Evolutionary conservation across 805 yeast species (phyloP).

Genomic region (Ogataea thermomethanolica): DNA sequence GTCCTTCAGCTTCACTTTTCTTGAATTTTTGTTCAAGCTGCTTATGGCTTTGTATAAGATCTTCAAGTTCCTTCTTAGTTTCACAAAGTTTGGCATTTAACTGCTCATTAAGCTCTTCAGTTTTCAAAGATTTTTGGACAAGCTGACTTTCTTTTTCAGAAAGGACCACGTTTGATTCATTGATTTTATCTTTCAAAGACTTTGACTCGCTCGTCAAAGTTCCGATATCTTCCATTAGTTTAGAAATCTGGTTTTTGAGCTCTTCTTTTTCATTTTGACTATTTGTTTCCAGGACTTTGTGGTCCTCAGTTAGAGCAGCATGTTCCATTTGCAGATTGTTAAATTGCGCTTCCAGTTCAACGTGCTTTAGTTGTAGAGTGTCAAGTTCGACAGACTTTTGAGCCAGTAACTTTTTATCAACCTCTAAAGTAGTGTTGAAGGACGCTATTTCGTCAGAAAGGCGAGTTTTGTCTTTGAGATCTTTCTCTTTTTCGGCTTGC

Average conservation of each 20-base stretch:
- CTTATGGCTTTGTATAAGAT: not conserved
- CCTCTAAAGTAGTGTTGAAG: conserved; percentile 26
- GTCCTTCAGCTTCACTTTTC: not conserved
- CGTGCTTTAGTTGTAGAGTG: conserved; percentile 4
- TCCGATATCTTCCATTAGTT: conserved; percentile 9
- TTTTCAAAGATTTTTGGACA: too few relatives aligned
- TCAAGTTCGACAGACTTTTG: conserved; percentile 27
- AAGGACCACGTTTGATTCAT: conserved; percentile 23
- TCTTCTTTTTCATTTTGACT: conserved; percentile 6
- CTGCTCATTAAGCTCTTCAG: too few relatives aligned
- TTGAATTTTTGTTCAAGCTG: not conserved
- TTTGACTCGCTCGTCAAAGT: not conserved
- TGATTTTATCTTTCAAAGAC: conserved; percentile 33
- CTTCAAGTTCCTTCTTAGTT: not conserved
- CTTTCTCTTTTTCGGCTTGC: conserved; percentile 33
- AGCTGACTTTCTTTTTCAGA: too few relatives aligned
- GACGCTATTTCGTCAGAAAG: conserved; percentile 33
- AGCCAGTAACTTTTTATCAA: conserved; percentile 32
- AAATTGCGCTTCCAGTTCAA: conserved; percentile 14
- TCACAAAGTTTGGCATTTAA: too few relatives aligned
- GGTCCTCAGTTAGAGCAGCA: too few relatives aligned
- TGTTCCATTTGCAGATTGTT: conserved; percentile 2
- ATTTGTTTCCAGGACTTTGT: conserved; percentile 6
- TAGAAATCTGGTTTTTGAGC: conserved; percentile 13
- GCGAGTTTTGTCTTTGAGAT: conserved; percentile 43